A percentile compares a stretch with the other conserved stretches of the same genome.
Evolutionary conservation across 768 basidiomycete genomes (phyloP).

Genomic region (Collybia mongolica): DNA sequence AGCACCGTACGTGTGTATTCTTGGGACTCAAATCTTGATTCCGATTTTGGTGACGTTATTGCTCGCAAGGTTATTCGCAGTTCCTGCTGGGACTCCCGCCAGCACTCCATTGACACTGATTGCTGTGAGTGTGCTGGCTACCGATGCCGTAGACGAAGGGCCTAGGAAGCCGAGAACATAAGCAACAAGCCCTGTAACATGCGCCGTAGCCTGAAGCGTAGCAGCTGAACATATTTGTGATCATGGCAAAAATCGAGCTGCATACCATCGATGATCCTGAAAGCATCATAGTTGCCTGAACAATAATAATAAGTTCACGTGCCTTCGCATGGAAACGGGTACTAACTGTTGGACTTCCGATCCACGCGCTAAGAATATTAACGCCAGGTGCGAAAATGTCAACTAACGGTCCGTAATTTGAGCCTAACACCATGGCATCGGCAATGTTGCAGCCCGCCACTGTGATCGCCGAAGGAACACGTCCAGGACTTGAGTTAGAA

Average conservation of each 20-base stretch:
- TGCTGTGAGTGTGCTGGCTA: conserved; percentile 1
- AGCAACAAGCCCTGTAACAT: conserved; percentile 18
- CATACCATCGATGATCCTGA: conserved; percentile 6
- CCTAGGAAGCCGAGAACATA: conserved; percentile 10
- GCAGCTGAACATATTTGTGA: neutral
- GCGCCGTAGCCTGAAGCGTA: conserved; percentile 11
- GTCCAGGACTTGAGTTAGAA: conserved; percentile 9
- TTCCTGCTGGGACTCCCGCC: conserved; percentile 7
- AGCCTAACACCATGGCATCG: conserved; percentile 6
- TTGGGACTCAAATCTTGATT: neutral
- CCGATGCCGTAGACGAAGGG: too few relatives aligned
- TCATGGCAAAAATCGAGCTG: neutral
- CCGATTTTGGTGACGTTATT: conserved; percentile 10
- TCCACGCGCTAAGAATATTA: conserved; percentile 13
- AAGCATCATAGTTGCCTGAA: conserved; percentile 5
- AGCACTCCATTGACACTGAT: conserved; percentile 8
- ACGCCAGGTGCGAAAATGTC: conserved; percentile 14
- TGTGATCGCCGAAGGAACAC: conserved; percentile 8
- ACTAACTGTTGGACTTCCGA: conserved; percentile 10
- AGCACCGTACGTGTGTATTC: too few relatives aligned
- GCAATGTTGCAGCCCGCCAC: conserved; percentile 10
- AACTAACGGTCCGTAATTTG: conserved; percentile 11
- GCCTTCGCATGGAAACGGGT: too few relatives aligned
- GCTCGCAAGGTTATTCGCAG: conserved; percentile 8
- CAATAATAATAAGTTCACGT: too few relatives aligned